A percentile compares a stretch with the other conserved stretches of the same genome.
phyloP scores from a whole-genome alignment of 768 basidiomycete species.

The Xerocomellus chrysenteron region DNA sequence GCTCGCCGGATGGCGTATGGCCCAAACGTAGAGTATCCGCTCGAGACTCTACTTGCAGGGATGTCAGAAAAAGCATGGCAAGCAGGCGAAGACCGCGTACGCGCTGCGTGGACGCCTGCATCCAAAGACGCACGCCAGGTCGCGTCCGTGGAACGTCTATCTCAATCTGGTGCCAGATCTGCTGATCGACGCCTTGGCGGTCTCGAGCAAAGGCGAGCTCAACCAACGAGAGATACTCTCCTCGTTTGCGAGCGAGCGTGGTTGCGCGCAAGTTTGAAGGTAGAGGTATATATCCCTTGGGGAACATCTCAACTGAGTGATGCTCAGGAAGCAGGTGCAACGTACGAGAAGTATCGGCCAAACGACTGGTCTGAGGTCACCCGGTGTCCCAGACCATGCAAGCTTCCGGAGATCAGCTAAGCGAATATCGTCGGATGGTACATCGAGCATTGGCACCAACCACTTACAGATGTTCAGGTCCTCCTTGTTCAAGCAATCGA shows the following conservation, averaged over 20 bases:
- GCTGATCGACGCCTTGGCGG: slow-evolving; percentile 83
- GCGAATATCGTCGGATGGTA: slow-evolving; percentile 4
- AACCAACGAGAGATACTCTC: slow-evolving; percentile 88
- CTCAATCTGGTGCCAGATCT: slow-evolving; percentile 99
- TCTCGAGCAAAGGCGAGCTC: slow-evolving; percentile 88
- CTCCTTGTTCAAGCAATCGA: slow-evolving; percentile 70
- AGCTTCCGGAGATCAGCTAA: slow-evolving; percentile 83
- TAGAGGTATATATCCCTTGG: slow-evolving; percentile 88
- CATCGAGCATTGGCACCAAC: neutral
- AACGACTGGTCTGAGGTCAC: slow-evolving; percentile 81
- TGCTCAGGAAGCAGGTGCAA: slow-evolving; percentile 19
- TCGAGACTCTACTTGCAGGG: slow-evolving; percentile 71
- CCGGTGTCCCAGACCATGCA: slow-evolving; percentile 93
- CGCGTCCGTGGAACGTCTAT: slow-evolving; percentile 96
- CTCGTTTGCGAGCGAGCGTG: slow-evolving; percentile 85
- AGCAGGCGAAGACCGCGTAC: slow-evolving; percentile 43
- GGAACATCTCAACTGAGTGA: slow-evolving; percentile 5
- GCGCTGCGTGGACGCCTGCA: slow-evolving; percentile 84
- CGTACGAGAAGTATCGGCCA: slow-evolving; percentile 93
- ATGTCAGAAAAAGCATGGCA: slow-evolving; percentile 15
- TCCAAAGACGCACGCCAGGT: slow-evolving; percentile 90
- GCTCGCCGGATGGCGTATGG: slow-evolving; percentile 96
- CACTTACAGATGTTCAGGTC: slow-evolving; percentile 80
- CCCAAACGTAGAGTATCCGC: slow-evolving; percentile 97
- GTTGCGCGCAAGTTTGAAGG: slow-evolving; percentile 70